phyloP scores from a whole-genome alignment of 2,329 filamentous ascomycete species.

The Penicillium sp. region DNA sequence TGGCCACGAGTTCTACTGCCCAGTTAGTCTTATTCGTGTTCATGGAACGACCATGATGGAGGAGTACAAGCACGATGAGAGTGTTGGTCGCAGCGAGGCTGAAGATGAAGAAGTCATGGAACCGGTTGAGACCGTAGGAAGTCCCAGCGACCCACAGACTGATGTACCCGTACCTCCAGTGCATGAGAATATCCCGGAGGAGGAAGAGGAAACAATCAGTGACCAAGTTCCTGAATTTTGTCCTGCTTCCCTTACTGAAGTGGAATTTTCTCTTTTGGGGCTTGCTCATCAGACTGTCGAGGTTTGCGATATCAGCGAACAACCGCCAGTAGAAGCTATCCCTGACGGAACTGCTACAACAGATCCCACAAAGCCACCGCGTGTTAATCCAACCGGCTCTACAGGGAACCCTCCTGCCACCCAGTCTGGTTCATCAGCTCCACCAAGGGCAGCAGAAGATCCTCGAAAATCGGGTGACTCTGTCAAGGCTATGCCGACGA shows the following conservation, averaged over 20 bases:
- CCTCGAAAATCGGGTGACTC: constrained; percentile 20
- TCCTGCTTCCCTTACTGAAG: constrained; percentile 12
- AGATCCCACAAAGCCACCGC: constrained; percentile 21
- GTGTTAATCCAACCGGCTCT: constrained; percentile 6
- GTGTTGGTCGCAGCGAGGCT: constrained; percentile 58
- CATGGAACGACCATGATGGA: constrained; percentile 95
- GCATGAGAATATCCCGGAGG: constrained; percentile 24
- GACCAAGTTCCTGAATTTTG: constrained; percentile 6
- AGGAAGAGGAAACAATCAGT: background rate
- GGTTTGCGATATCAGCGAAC: constrained; percentile 9
- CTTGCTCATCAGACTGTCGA: background rate
- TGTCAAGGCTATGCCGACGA: constrained; percentile 12
- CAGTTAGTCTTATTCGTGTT: constrained; percentile 82
- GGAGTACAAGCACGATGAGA: constrained; percentile 85
- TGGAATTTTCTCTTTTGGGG: constrained; percentile 13
- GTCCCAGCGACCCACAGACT: constrained; percentile 3
- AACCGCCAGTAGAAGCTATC: background rate
- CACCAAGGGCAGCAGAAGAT: constrained; percentile 17
- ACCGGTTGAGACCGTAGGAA: constrained; percentile 26
- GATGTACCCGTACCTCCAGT: constrained; percentile 22
- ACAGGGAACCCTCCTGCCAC: constrained; percentile 5
- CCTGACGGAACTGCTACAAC: constrained; percentile 15
- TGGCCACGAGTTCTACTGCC: constrained; percentile 95
- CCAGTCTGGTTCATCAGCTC: constrained; percentile 3
- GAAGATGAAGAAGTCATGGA: constrained; percentile 56